These are phyloP conservation scores for Diplocarpon mali DNA, from an alignment of 2,329 filamentous ascomycete species.

Conservation along the genomic window DNA sequence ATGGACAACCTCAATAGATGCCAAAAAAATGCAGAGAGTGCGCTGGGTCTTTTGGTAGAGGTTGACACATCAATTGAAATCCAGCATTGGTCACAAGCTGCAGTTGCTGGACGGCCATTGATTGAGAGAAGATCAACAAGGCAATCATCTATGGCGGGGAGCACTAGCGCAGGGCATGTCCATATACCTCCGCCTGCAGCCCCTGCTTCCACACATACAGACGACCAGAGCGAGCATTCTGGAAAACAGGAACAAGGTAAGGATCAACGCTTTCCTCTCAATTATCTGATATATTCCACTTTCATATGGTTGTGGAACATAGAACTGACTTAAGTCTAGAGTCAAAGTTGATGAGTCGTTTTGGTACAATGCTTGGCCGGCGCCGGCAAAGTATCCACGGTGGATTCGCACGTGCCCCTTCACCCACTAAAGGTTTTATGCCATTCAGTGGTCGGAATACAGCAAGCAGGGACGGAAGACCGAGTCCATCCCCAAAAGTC, in stretches of 20 bases:
- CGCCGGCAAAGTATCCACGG: conserved; percentile 56
- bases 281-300: background rate
- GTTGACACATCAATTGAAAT: conserved; percentile 83
- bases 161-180: conserved; percentile 4
- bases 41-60: conserved; percentile 73
- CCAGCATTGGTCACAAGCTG: conserved; percentile 47
- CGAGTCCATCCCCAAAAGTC: conserved; percentile 39
- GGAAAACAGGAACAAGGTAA: conserved; percentile 6
- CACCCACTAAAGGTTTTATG: conserved; percentile 39
- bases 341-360: conserved; percentile 48
- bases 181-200: conserved; percentile 22
- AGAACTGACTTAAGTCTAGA: conserved; percentile 30
- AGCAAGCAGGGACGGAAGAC: conserved; percentile 49
- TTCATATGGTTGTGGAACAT: background rate
- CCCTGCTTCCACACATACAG: conserved; percentile 19
- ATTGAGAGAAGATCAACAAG: conserved; percentile 22
- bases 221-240: conserved; percentile 23
- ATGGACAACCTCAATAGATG: conserved; percentile 73
- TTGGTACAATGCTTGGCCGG: conserved; percentile 59
- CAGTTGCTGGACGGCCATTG: conserved; percentile 28
- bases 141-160: conserved; percentile 21
- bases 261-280: background rate
- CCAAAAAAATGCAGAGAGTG: conserved; percentile 64
- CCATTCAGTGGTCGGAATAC: conserved; percentile 46
- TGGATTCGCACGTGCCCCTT: conserved; percentile 43